Evolutionary conservation across 768 basidiomycete genomes (phyloP).

Genomic region (Suillus paluster): DNA sequence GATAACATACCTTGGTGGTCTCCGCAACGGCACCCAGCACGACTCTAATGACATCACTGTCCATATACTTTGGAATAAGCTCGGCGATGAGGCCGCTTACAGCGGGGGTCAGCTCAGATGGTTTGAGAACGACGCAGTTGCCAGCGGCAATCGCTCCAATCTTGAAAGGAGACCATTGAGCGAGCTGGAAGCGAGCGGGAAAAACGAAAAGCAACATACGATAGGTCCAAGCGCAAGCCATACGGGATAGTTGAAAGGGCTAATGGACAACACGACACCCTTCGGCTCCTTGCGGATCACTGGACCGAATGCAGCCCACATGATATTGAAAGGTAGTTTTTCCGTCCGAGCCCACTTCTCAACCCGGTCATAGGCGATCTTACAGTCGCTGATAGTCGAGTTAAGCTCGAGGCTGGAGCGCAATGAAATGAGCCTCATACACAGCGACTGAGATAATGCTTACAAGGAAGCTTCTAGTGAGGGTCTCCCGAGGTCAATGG

Average conservation of each 20-base stretch:
- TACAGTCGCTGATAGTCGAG: constrained; percentile 55
- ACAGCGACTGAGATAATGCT: constrained; percentile 28
- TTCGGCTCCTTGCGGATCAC: constrained; percentile 77
- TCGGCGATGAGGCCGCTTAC: constrained; percentile 63
- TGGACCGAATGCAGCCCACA: constrained; percentile 63
- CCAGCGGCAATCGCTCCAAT: constrained; percentile 82
- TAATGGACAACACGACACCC: constrained; percentile 70
- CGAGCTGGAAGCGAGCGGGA: not conserved
- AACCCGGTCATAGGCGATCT: constrained; percentile 62
- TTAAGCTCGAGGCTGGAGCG: constrained; percentile 62
- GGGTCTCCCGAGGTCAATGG: constrained; percentile 67
- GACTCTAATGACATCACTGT: constrained; percentile 63
- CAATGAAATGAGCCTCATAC: not conserved
- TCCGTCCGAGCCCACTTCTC: constrained; percentile 78
- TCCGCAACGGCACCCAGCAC: constrained; percentile 72
- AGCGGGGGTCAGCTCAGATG: constrained; percentile 69
- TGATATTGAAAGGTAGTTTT: constrained; percentile 56
- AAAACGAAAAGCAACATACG: constrained; percentile 40
- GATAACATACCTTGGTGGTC: constrained; percentile 51
- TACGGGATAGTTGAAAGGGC: constrained; percentile 78
- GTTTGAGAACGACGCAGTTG: constrained; percentile 72
- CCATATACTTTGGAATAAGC: constrained; percentile 77
- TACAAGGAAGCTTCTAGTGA: constrained; percentile 59
- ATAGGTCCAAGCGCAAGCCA: constrained; percentile 62
- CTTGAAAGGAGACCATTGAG: constrained; percentile 29